phyloP scores from a whole-genome alignment of 257 asterid genomes.

The Gentiana dahurica region DNA sequence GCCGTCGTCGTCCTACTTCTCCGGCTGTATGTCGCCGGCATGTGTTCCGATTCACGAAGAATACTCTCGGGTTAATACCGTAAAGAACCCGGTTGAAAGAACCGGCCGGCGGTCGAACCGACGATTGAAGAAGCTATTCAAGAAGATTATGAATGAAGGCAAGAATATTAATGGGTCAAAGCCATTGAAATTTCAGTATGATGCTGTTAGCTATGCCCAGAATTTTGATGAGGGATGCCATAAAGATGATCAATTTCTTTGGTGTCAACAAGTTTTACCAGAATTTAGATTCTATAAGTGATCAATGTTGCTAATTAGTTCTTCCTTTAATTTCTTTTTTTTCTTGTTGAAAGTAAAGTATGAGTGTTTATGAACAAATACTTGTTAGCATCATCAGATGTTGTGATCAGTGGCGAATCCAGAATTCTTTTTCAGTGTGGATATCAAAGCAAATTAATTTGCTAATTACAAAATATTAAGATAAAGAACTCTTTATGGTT shows the following conservation, averaged over 20 bases:
- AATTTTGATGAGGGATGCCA: conserved; percentile 72
- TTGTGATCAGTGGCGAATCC: no score
- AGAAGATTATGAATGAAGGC: conserved; percentile 48
- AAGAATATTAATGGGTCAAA: conserved; percentile 36
- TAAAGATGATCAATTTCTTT: conserved; percentile 23
- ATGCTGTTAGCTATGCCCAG: conserved; percentile 71
- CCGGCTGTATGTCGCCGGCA: conserved; percentile 69
- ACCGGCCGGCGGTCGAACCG: conserved; percentile 16
- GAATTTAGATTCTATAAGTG: conserved; percentile 22
- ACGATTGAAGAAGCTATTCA: conserved; percentile 38
- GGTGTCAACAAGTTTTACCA: conserved; percentile 15
- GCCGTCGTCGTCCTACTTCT: conserved; percentile 34
- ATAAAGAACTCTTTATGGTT: no score
- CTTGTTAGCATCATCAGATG: no score
- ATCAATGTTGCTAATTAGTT: background rate
- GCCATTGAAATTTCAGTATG: conserved; percentile 54
- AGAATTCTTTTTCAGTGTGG: no score
- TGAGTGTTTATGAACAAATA: background rate
- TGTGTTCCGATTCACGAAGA: conserved; percentile 67
- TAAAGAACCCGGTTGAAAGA: background rate
- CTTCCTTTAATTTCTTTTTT: background rate
- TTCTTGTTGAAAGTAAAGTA: background rate
- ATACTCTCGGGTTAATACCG: conserved; percentile 42
- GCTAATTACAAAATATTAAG: no score
- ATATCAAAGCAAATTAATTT: no score